phyloP scores from a whole-genome alignment of 192 early-diverging fungal species.

The Paraglomus occultum region DNA sequence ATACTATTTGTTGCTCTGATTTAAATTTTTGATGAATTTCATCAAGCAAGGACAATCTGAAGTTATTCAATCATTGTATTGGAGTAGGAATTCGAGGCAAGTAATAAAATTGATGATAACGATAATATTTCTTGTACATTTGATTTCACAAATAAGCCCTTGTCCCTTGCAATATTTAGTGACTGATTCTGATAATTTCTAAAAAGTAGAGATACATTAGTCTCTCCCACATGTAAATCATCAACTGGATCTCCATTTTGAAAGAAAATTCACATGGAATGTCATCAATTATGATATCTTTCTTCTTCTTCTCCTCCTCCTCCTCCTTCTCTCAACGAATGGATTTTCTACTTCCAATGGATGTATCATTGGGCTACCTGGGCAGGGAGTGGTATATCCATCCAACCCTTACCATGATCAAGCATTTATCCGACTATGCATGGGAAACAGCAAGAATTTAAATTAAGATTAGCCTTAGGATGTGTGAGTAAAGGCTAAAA shows the following conservation, averaged over 20 bases:
- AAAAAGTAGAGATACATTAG: neutral
- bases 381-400: conserved; percentile 11
- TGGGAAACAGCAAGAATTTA: neutral
- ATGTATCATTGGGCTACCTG: conserved; percentile 16
- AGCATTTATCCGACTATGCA: no score
- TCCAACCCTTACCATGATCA: neutral
- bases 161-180: conserved; percentile 19
- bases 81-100: conserved; percentile 11
- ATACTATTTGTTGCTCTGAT: conserved; percentile 14
- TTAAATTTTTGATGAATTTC: conserved; percentile 17
- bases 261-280: conserved; percentile 8
- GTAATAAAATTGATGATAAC: conserved; percentile 4
- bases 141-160: neutral
- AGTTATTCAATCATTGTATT: conserved; percentile 2
- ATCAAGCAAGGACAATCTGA: conserved; percentile 14
- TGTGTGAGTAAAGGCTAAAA: conserved; percentile 27
- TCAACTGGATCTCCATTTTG: neutral
- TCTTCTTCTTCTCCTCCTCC: neutral
- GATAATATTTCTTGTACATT: conserved; percentile 11
- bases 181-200: conserved; percentile 13
- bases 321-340: neutral
- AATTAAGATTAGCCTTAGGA: conserved; percentile 10
- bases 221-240: conserved; percentile 11
- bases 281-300: conserved; percentile 13
- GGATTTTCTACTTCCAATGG: neutral